These are phyloP conservation scores for Pichia heedii DNA, from an alignment of 805 yeast species.

Conservation along the genomic window DNA sequence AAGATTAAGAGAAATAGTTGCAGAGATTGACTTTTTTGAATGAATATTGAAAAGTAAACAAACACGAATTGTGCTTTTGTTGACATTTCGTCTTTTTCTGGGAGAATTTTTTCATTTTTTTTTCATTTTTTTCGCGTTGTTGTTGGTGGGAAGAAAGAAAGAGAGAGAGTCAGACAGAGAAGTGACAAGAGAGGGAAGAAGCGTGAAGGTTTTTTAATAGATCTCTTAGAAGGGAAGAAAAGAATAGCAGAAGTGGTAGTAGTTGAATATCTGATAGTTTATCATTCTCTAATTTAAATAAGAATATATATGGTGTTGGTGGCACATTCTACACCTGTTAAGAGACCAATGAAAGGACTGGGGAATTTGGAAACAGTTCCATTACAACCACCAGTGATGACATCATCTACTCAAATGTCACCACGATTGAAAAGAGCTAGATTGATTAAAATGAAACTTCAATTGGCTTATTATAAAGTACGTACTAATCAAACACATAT, in stretches of 20 bases:
- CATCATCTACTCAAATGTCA: slow-evolving; percentile 5
- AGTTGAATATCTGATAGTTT: neutral
- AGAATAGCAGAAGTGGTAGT: no score
- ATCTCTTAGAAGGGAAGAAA: no score
- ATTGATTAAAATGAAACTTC: slow-evolving; percentile 37
- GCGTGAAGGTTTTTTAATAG: no score
- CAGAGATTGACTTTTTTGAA: slow-evolving; percentile 3
- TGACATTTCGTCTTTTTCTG: neutral
- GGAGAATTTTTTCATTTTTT: no score
- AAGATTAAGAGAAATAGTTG: slow-evolving; percentile 31
- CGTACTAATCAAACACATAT: slow-evolving; percentile 37
- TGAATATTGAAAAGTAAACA: no score
- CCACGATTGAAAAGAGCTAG: slow-evolving; percentile 29
- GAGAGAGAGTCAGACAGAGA: no score
- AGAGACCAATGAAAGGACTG: neutral
- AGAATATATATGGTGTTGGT: neutral
- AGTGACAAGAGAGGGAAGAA: no score
- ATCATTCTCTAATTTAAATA: neutral
- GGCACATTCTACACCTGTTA: no score
- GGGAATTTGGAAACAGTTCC: neutral
- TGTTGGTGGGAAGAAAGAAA: no score
- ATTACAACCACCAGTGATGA: neutral
- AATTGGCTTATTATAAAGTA: slow-evolving; percentile 44
- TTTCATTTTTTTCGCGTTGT: no score
- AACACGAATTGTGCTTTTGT: neutral